Base-by-base conservation (phyloP, 345 rosid species). In the Eucalyptus leucophloia region DNA sequence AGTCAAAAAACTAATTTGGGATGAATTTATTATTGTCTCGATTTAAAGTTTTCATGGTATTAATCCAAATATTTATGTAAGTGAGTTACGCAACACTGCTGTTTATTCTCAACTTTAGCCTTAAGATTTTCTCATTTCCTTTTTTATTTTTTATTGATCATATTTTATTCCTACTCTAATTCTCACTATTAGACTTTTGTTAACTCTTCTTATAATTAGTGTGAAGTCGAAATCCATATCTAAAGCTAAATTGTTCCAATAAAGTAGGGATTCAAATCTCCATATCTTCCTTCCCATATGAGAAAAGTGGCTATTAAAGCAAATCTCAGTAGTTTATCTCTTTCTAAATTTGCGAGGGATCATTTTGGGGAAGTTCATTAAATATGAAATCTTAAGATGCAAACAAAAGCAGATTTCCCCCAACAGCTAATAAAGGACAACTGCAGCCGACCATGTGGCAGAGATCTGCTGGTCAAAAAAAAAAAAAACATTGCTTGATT, bases 161-260 rank as follows among this genome's bases (percentile, higher is more conserved):
- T 49, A 49, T 0, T 15, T 49, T 49, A 49, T 49, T 49, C 0
- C 2, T 49, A 50, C 7, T 17, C 0, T 51, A 17, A 51, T 51
- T 51, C 4, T 51, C 4, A 18, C 2, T 51, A 51, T 17, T 0
- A 51, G 2, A 51, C 4, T 51, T 51, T 51, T 51, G 54, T 7
- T 0, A 0, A 7, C 9, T 5, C 1, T 51, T 51, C 54, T 51
- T 51, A 9, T 49, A 7, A 7, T 7, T 1, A 2, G 1, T 7
- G 0, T 53, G 26, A 0, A 53, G 5, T 21, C 2, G 4, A 53
- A 53, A 53, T 19, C 0, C 5, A 53, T 53, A 53, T 53, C 11
- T 53, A 53, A 53, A 53, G 1, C 11, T 8, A 53, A 53, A 53
- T 53, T 1, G 1, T 53, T 2, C 5, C 24, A 2, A 8, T 53